A percentile compares a stretch with the other conserved stretches of the same genome.
These are phyloP conservation scores for Neurospora sp. DNA, from an alignment of 495 filamentous ascomycete genomes.

Conservation along the genomic window DNA sequence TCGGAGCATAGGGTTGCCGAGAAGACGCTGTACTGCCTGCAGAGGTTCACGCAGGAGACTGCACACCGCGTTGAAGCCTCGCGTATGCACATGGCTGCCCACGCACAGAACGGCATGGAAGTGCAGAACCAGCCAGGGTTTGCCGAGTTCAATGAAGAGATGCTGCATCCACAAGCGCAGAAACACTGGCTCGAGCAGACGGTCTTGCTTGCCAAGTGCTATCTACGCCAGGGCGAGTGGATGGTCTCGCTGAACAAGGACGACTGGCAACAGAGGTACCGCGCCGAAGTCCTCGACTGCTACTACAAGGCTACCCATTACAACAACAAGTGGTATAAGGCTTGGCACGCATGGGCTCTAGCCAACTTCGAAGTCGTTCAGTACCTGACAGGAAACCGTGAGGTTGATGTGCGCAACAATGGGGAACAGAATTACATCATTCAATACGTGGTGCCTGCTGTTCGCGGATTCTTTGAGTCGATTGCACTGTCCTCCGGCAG, in stretches of 20 bases:
- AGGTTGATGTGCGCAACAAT: conserved; percentile 48
- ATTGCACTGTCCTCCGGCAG: conserved; percentile 85
- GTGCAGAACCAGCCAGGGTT: conserved; percentile 42
- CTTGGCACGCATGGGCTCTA: conserved; percentile 98
- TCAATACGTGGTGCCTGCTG: conserved; percentile 86
- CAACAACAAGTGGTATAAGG: conserved; percentile 92
- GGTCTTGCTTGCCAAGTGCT: conserved; percentile 84
- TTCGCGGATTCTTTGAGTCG: conserved; percentile 90
- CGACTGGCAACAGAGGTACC: conserved; percentile 75
- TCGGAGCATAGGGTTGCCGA: conserved; percentile 32
- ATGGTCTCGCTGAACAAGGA: conserved; percentile 69
- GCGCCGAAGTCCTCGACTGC: conserved; percentile 66
- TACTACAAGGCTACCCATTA: conserved; percentile 87
- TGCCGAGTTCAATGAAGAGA: conserved; percentile 46
- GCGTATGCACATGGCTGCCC: conserved; percentile 39
- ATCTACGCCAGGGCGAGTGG: conserved; percentile 93
- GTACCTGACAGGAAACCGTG: conserved; percentile 52
- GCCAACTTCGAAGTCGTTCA: conserved; percentile 98
- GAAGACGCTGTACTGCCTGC: conserved; percentile 65
- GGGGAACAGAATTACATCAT: conserved; percentile 46
- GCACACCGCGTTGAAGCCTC: conserved; percentile 60
- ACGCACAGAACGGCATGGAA: conserved; percentile 45
- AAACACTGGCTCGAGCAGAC: conserved; percentile 48
- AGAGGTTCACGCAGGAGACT: conserved; percentile 68
- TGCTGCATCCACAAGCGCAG: conserved; percentile 30